Conservation (phyloP, 257 asterid genomes). For the Solanum dulcamara region DNA sequence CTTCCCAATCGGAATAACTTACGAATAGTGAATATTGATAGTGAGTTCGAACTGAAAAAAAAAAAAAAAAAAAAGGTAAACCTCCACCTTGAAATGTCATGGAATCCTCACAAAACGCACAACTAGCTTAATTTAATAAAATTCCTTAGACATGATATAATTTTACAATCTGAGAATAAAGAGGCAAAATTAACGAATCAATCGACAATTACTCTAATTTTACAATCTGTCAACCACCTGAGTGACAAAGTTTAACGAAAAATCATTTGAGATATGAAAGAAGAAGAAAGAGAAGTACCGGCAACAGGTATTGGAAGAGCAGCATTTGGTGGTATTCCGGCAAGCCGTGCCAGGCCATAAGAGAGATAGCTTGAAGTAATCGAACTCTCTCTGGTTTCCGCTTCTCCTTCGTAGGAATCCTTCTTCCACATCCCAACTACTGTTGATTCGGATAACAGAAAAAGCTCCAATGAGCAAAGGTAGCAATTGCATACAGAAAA, state of each 20-base stretch:
- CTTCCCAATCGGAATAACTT: conserved; percentile 15
- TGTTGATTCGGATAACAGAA: conserved; percentile 17
- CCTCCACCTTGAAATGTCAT: background rate
- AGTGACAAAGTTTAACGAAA: background rate
- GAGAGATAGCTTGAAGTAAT: conserved; percentile 66
- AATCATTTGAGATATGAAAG: background rate
- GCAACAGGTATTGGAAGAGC: conserved; percentile 73
- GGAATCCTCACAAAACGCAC: background rate
- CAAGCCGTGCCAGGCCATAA: conserved; percentile 83
- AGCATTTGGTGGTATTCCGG: conserved; percentile 43
- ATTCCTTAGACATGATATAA: background rate
- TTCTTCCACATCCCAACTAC: conserved; percentile 12
- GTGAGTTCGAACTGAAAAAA: conserved; percentile 54
- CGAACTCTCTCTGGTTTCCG: conserved; percentile 53
- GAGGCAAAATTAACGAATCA: background rate
- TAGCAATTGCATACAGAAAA: conserved; percentile 11
- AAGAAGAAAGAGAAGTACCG: conserved; percentile 22
- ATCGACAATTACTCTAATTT: background rate
- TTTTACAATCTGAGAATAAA: background rate
- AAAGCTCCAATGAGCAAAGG: conserved; percentile 22
- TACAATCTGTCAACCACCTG: background rate
- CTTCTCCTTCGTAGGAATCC: conserved; percentile 10
- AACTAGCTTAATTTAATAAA: background rate
- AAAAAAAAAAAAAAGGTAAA: background rate
- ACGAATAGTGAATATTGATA: conserved; percentile 73